phyloP scores from a whole-genome alignment of 306 rosid genomes.

The Dryas drummondii region DNA sequence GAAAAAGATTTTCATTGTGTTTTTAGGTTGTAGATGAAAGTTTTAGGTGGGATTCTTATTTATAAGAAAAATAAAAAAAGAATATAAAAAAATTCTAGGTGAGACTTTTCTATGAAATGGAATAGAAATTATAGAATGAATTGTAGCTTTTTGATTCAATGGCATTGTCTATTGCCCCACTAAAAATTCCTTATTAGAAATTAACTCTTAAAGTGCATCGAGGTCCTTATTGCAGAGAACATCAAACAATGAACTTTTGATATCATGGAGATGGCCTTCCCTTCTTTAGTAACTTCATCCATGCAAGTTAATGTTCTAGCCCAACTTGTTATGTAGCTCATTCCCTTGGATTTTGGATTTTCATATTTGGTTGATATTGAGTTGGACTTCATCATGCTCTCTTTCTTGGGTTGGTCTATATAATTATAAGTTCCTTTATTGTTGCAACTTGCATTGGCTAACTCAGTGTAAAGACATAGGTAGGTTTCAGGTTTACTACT shows the following conservation, averaged over 20 bases:
- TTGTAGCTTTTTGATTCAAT: not conserved
- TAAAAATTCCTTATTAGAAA: not conserved
- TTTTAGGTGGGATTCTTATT: not conserved
- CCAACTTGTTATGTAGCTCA: not conserved
- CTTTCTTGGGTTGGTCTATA: not conserved
- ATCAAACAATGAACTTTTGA: not conserved
- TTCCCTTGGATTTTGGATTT: not conserved
- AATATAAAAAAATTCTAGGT: not conserved
- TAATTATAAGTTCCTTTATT: not conserved
- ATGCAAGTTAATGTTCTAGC: not conserved
- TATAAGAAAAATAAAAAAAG: not conserved
- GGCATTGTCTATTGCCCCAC: not conserved
- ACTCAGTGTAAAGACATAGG: not conserved
- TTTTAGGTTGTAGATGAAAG: not conserved
- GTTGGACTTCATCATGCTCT: not conserved
- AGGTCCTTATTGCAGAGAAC: not conserved
- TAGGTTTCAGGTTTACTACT: constrained; percentile 4
- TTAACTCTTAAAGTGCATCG: too few relatives aligned
- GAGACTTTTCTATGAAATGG: not conserved
- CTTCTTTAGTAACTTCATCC: not conserved
- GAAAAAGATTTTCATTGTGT: not conserved
- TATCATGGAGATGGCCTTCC: not conserved
- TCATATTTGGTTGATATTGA: not conserved
- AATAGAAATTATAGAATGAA: not conserved
- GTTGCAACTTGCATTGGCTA: not conserved